phyloP scores from a whole-genome alignment of 176 grass and related monocot species.

The Carex littledalei region DNA sequence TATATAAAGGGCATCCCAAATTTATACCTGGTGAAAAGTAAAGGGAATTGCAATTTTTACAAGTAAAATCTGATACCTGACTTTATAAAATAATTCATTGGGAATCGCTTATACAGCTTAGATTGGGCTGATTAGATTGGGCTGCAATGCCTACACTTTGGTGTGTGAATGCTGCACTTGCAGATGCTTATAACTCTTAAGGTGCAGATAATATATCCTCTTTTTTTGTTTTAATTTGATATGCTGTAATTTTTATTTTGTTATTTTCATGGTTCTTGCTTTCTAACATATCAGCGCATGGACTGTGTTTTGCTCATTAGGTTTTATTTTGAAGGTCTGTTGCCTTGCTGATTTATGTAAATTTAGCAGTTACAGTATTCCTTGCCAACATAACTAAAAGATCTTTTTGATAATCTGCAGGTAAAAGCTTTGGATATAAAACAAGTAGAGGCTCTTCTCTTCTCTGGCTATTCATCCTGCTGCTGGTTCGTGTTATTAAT shows the following conservation, averaged over 20 bases:
- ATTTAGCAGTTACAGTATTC: background rate
- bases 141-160: no score
- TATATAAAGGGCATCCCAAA: no score
- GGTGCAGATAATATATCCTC: background rate
- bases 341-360: background rate
- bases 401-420: background rate
- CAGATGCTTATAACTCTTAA: background rate
- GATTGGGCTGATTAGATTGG: no score
- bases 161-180: background rate
- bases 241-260: background rate
- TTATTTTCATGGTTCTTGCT: background rate
- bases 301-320: background rate
- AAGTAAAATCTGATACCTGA: no score
- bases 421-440: background rate
- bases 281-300: background rate
- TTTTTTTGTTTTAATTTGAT: background rate
- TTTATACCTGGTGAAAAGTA: no score
- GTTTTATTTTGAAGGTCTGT: background rate
- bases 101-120: no score
- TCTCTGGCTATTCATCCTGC: background rate
- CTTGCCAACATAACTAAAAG: background rate
- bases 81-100: no score
- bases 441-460: background rate
- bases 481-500: conserved; percentile 11
- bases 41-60: no score